Evolutionary conservation across 2,329 filamentous ascomycete species (phyloP).

Genomic region (Shiraia bambusicola): DNA sequence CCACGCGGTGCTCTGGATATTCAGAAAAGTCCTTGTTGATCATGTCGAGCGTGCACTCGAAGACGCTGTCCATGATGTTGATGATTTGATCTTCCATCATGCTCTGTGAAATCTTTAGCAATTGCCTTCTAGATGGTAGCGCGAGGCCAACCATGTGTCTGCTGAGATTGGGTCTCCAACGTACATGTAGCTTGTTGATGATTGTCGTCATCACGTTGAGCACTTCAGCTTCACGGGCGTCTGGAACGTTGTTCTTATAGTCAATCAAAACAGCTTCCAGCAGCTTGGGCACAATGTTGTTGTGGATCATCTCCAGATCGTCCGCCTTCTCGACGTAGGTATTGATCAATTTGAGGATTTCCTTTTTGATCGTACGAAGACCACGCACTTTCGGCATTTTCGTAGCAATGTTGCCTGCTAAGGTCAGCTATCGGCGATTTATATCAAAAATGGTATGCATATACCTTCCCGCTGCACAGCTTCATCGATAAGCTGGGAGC

Average conservation of each 20-base stretch:
- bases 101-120: constrained; percentile 55
- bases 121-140: constrained; percentile 8
- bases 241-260: constrained; percentile 95
- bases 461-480: constrained; percentile 81
- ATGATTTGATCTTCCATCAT: constrained; percentile 99
- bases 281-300: constrained; percentile 92
- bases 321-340: constrained; percentile 98
- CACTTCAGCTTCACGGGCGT: constrained; percentile 93
- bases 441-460: constrained; percentile 11
- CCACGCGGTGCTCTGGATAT: constrained; percentile 97
- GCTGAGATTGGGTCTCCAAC: constrained; percentile 59
- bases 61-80: constrained; percentile 96
- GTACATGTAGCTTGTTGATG: constrained; percentile 92
- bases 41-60: constrained; percentile 98
- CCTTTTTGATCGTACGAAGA: constrained; percentile 96
- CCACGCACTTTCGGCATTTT: constrained; percentile 97
- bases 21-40: constrained; percentile 99
- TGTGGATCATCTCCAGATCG: constrained; percentile 88
- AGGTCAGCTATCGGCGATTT: constrained; percentile 37
- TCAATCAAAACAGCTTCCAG: constrained; percentile 92
- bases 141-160: constrained; percentile 50
- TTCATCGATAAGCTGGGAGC: constrained; percentile 94
- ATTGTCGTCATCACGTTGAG: constrained; percentile 97
- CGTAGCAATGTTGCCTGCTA: constrained; percentile 79
- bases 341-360: constrained; percentile 97